phyloP scores from a whole-genome alignment of 768 basidiomycete species.

The Rossbeevera mucosa region DNA sequence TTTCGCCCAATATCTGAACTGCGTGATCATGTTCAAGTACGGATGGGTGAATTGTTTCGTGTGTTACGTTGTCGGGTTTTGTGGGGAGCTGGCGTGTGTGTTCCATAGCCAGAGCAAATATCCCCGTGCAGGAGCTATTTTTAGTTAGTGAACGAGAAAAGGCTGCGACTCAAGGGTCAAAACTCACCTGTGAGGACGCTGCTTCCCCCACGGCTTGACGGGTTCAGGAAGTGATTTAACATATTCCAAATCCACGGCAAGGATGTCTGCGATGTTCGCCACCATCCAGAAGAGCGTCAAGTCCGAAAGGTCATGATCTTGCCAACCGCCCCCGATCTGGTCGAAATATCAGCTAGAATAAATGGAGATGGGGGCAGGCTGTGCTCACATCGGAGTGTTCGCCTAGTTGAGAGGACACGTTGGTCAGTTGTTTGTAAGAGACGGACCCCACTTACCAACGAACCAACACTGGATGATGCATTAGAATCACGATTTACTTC shows the following conservation, averaged over 20 bases:
- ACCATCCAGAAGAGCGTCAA: constrained; percentile 62
- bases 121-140: constrained; percentile 47
- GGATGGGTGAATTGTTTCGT: constrained; percentile 61
- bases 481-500: constrained; percentile 4
- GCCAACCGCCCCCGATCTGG: constrained; percentile 68
- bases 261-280: constrained; percentile 50
- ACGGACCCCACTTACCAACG: constrained; percentile 40
- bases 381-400: constrained; percentile 24
- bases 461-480: constrained; percentile 58
- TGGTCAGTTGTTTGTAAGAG: neutral
- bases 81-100: constrained; percentile 49
- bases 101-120: constrained; percentile 45
- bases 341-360: neutral
- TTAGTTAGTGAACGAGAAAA: neutral
- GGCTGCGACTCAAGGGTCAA: neutral
- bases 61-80: constrained; percentile 40
- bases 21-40: constrained; percentile 43
- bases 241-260: constrained; percentile 56
- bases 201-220: constrained; percentile 55
- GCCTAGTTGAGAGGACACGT: constrained; percentile 19
- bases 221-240: constrained; percentile 47
- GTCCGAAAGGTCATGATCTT: constrained; percentile 64
- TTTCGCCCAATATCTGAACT: constrained; percentile 31
- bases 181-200: constrained; percentile 59
- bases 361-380: neutral